Base-by-base conservation (phyloP, 345 rosid genomes). In the Punica granatum region DNA sequence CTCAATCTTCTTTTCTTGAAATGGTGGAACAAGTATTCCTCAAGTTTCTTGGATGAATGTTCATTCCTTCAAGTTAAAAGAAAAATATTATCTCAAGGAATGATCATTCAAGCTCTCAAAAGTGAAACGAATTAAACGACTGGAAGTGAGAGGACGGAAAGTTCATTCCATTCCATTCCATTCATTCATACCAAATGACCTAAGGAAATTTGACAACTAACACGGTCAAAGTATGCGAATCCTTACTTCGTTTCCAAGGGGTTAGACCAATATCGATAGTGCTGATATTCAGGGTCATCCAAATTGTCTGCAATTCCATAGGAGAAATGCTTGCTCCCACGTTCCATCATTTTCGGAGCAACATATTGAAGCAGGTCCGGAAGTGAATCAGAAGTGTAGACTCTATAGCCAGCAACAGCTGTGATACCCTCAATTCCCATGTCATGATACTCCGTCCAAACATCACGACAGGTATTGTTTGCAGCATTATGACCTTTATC, bases 381-480 rank as follows among this genome's bases (percentile, higher is more conserved):
- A 67, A 80, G n/a, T 23, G 85, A 76, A 35, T 78, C 90, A 63
- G 93, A 85, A 41, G 98, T 91, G 77, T 91, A 89, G 63, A 78
- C 85, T 80, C 85, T 91, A 69, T 88, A 82, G 75, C 89, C 96
- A 37, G 84, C 91, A 51, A 89, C 85, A 64, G 98, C 95, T 78
- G 78, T 83, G 70, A 91, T 81, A 64, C 98, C 98, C 73, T 80
- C 89, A 71, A 78, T 53, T 64, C 96, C 96, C 95, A 94, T 91
- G 31, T 91, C 98, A 77, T 91, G 90, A 73, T 94, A 94, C 74
- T 94, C 99, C 0, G 98, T 89, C 98, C 98, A 88, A 72, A 86
- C 87, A 65, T 94, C 99, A 63, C 82, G 73, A 59, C 95, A 88
- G n/a, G 87, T 79, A 32, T 76, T 81, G 72, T 91, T 91, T 67